These are phyloP conservation scores for Carex arenaria DNA, from an alignment of 202 grass and related monocot species.

Conservation along the genomic window DNA sequence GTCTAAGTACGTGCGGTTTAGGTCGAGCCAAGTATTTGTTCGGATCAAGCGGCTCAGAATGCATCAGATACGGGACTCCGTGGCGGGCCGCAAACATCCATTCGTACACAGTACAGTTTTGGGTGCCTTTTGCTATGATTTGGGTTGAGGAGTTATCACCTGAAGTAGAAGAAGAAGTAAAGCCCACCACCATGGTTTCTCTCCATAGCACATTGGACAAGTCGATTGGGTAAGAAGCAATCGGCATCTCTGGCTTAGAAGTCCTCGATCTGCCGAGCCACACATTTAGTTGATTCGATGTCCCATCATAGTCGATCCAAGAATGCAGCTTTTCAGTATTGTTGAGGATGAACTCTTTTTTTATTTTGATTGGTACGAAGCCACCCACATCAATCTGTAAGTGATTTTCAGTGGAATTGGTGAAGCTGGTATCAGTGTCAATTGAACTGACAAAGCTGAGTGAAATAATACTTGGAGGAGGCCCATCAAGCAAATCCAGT, in stretches of 20 bases:
- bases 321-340: constrained; percentile 37
- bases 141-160: constrained; percentile 17
- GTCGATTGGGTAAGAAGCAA: constrained; percentile 47
- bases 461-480: constrained; percentile 23
- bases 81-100: constrained; percentile 53
- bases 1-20: constrained; percentile 2
- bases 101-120: constrained; percentile 55
- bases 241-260: constrained; percentile 18
- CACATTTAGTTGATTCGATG: constrained; percentile 38
- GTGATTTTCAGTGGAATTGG: background rate
- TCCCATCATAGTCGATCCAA: constrained; percentile 66
- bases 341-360: background rate
- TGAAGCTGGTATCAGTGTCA: background rate
- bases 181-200: constrained; percentile 31
- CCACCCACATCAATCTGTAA: constrained; percentile 38
- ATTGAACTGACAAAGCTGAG: constrained; percentile 29
- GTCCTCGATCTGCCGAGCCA: constrained; percentile 31
- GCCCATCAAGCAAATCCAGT: background rate
- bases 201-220: constrained; percentile 37
- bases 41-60: constrained; percentile 75
- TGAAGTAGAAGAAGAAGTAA: constrained; percentile 22
- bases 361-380: background rate
- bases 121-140: background rate
- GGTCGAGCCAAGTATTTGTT: constrained; percentile 26
- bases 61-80: constrained; percentile 47